Base-by-base conservation (phyloP, 139 green algal species). In the Chlamydomonas incerta region DNA sequence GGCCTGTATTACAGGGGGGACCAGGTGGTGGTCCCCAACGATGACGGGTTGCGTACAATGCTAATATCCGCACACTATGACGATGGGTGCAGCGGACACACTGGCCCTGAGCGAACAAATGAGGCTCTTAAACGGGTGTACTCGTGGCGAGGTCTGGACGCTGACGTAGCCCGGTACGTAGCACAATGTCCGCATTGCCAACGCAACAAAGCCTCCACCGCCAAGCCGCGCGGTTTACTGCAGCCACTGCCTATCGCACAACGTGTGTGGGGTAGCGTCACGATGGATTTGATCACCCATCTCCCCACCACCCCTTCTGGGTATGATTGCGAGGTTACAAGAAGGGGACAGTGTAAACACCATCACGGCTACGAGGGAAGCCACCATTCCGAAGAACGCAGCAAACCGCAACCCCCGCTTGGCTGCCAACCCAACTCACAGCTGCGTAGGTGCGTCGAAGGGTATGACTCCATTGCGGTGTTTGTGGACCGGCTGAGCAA, bases 401-500 rank as follows among this genome's bases (percentile, higher is more conserved):
- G n/a, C n/a, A n/a, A n/a, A n/a, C n/a, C n/a, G n/a, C n/a, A n/a
- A n/a, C n/a, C n/a, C n/a, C n/a, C n/a, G n/a, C n/a, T n/a, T n/a
- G n/a, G n/a, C n/a, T n/a, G n/a, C n/a, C n/a, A n/a, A n/a, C n/a
- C n/a, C n/a, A n/a, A n/a, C n/a, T n/a, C n/a, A n/a, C n/a, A n/a
- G n/a, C n/a, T n/a, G n/a, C n/a, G n/a, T n/a, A n/a, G n/a, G n/a
- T n/a, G n/a, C n/a, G n/a, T n/a, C n/a, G n/a, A n/a, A n/a, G n/a
- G n/a, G n/a, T n/a, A n/a, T n/a, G n/a, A 88, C 62, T 31, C 83
- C 17, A 76, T 93, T n/a, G 31, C 87, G 17, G 84, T 88, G 1
- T 80, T 90, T 37, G 81, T 92, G 34, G 88, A 92, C 68, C 62
- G 81, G 26, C 79, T 93, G 8, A 87, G 76, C 60, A 92, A 93